These are phyloP conservation scores for Dothistroma septosporum DNA, from an alignment of 2,329 filamentous ascomycete genomes.

Conservation along the genomic window DNA sequence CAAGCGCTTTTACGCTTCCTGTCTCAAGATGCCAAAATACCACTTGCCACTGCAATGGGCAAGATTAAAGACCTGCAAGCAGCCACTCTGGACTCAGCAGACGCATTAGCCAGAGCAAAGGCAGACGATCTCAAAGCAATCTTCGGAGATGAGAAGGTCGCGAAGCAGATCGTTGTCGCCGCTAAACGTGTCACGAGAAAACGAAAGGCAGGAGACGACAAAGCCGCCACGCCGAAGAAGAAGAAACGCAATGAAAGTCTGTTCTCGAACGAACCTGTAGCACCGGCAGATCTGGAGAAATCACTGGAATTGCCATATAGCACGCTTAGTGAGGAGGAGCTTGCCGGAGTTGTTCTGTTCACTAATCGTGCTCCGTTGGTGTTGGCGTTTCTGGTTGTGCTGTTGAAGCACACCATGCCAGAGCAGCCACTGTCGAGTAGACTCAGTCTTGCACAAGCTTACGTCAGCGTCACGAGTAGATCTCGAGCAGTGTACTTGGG, in stretches of 20 bases:
- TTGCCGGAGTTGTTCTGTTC: conserved; percentile 56
- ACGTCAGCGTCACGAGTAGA: conserved; percentile 75
- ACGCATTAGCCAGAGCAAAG: conserved; percentile 49
- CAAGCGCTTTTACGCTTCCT: conserved; percentile 53
- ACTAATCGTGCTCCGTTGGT: conserved; percentile 81
- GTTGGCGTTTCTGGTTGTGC: conserved; percentile 70
- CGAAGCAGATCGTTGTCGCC: conserved; percentile 55
- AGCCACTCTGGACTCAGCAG: conserved; percentile 44
- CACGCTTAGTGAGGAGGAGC: conserved; percentile 54
- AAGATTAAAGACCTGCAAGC: conserved; percentile 54
- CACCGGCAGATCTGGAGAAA: conserved; percentile 58
- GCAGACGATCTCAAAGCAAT: conserved; percentile 41
- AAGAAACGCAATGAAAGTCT: conserved; percentile 29
- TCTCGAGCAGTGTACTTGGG: conserved; percentile 73
- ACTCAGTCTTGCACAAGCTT: conserved; percentile 75
- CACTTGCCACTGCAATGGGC: conserved; percentile 51
- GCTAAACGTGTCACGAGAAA: conserved; percentile 57
- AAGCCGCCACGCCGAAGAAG: conserved; percentile 32
- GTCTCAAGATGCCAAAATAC: conserved; percentile 55
- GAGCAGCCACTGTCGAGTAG: conserved; percentile 80
- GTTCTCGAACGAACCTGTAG: conserved; percentile 27
- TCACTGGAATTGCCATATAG: conserved; percentile 57
- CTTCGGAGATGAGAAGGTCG: conserved; percentile 51
- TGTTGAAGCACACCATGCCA: conserved; percentile 77
- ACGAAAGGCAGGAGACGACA: conserved; percentile 41